phyloP scores from a whole-genome alignment of 345 rosid species.

The Gossypium bickii region DNA sequence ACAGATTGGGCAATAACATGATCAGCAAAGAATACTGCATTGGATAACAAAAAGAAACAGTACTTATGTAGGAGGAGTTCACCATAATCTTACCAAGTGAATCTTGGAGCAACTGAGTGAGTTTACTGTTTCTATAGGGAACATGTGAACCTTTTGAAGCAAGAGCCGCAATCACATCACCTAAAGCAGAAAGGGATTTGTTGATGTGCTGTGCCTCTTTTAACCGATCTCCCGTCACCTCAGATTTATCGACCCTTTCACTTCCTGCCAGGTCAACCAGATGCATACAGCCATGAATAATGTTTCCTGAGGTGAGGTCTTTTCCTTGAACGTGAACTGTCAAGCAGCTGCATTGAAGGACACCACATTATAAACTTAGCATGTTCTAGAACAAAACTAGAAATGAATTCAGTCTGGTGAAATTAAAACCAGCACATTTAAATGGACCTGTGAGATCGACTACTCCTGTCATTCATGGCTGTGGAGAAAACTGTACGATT shows the following conservation, averaged over 20 bases:
- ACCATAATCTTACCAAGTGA: constrained; percentile 61
- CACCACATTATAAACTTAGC: constrained; percentile 18
- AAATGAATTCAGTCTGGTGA: not conserved
- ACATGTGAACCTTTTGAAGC: constrained; percentile 83
- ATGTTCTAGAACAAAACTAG: not conserved
- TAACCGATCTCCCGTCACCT: constrained; percentile 82
- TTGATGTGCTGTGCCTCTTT: constrained; percentile 92
- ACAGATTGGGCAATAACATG: constrained; percentile 17
- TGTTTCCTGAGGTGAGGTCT: constrained; percentile 65
- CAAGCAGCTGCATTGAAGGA: constrained; percentile 58
- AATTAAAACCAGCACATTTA: not conserved
- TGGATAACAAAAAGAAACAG: not conserved
- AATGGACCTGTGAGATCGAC: constrained; percentile 92
- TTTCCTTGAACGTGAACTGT: constrained; percentile 93
- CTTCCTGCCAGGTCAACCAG: constrained; percentile 97
- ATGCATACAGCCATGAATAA: constrained; percentile 84
- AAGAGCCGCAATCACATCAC: constrained; percentile 87
- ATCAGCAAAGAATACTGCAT: not conserved
- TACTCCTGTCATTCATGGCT: constrained; percentile 91
- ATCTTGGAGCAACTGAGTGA: constrained; percentile 92
- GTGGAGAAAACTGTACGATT: constrained; percentile 87
- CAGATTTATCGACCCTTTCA: constrained; percentile 93
- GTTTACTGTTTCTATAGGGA: constrained; percentile 93
- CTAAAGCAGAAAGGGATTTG: constrained; percentile 88
- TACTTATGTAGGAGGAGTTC: not conserved